These are phyloP conservation scores for Calamus simplicifolius DNA, from an alignment of 176 grass and related monocot species.

Conservation along the genomic window DNA sequence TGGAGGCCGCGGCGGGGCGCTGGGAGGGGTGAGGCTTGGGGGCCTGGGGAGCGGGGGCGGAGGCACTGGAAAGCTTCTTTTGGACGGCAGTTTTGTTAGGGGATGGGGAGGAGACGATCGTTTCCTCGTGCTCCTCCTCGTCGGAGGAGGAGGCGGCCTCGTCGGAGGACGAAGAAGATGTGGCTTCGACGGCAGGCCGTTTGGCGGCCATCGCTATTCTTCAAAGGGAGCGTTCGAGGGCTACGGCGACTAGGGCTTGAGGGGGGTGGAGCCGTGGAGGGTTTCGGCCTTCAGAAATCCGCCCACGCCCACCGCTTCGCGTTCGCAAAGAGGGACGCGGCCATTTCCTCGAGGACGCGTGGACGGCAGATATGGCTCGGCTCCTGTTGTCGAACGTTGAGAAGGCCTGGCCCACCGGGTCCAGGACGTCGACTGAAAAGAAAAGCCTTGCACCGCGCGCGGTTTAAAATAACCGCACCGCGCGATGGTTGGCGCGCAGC, in stretches of 20 bases:
- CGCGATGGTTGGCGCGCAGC: too few relatives aligned
- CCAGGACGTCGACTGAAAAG: too few relatives aligned
- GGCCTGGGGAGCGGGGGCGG: constrained; percentile 2
- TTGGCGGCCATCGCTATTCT: constrained; percentile 38
- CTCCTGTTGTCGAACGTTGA: too few relatives aligned
- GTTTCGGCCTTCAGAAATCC: too few relatives aligned
- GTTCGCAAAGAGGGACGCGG: too few relatives aligned
- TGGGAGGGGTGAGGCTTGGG: not conserved
- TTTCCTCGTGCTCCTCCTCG: constrained; percentile 25
- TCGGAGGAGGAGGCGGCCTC: constrained; percentile 20
- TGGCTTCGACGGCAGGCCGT: constrained; percentile 21
- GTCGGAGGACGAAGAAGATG: constrained; percentile 21
- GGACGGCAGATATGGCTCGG: too few relatives aligned
- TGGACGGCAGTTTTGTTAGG: constrained; percentile 13
- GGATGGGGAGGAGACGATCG: constrained; percentile 13
- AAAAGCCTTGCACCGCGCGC: too few relatives aligned
- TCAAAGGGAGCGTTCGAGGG: too few relatives aligned
- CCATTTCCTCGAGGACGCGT: too few relatives aligned
- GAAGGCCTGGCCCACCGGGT: too few relatives aligned
- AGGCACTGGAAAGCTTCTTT: constrained; percentile 31
- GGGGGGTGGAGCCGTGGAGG: constrained; percentile 1
- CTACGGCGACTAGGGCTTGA: not conserved
- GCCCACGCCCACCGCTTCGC: too few relatives aligned
- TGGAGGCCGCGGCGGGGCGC: constrained; percentile 2
- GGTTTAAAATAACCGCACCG: too few relatives aligned